A percentile compares a stretch with the other conserved stretches of the same genome.
Conservation (phyloP, 306 rosid genomes). For the Castanea sativa region DNA sequence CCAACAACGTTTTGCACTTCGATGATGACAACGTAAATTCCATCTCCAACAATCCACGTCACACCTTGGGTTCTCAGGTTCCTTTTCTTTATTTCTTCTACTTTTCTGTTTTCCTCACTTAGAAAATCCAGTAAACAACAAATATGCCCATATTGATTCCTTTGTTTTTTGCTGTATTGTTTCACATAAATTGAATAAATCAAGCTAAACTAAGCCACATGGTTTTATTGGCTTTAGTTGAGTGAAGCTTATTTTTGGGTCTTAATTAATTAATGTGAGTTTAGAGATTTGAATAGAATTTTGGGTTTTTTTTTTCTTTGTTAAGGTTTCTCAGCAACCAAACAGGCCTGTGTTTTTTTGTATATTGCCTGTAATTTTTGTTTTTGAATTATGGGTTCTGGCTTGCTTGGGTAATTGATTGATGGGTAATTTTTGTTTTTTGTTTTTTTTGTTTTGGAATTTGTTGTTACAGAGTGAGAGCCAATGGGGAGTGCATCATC, state of each 20-base stretch:
- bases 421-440: not conserved
- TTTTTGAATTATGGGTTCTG: constrained; percentile 16
- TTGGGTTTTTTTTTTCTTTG: not conserved
- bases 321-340: not conserved
- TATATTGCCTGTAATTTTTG: not conserved
- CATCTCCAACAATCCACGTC: not conserved
- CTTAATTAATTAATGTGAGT: not conserved
- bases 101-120: not conserved
- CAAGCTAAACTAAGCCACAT: not conserved
- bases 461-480: not conserved
- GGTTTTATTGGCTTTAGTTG: not conserved
- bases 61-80: constrained; percentile 24
- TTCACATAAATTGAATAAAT: not conserved
- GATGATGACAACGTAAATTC: constrained; percentile 40
- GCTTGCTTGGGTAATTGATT: not conserved
- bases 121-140: not conserved
- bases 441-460: not conserved
- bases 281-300: not conserved
- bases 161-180: not conserved
- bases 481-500: constrained; percentile 82
- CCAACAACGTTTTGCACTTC: constrained; percentile 14
- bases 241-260: not conserved
- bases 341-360: not conserved
- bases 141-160: not conserved
- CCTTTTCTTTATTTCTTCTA: not conserved